These are phyloP conservation scores for Schoenoplectus tabernaemontani DNA, from an alignment of 202 grass and related monocot species.

Conservation along the genomic window DNA sequence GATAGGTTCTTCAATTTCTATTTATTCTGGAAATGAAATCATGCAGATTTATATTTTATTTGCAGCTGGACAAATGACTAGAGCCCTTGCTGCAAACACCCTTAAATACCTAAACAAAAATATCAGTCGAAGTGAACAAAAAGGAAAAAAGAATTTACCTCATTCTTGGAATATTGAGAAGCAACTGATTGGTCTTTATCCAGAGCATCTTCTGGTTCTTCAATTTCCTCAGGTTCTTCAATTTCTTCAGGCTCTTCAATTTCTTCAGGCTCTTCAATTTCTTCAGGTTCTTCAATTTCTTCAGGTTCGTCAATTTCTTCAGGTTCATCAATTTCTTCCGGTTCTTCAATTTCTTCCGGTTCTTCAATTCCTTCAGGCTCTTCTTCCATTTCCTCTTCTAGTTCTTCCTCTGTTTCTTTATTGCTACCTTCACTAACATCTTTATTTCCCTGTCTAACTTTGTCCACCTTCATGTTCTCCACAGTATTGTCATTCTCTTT, in stretches of 20 bases:
- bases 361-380: constrained; percentile 59
- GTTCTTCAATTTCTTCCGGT: constrained; percentile 63
- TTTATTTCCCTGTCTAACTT: constrained; percentile 51
- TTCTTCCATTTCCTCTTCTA: constrained; percentile 33
- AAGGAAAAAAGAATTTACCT: constrained; percentile 5
- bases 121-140: neutral
- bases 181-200: constrained; percentile 48
- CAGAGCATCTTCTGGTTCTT: constrained; percentile 49
- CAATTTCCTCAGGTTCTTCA: constrained; percentile 60
- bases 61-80: neutral
- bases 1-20: neutral
- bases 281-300: too few relatives aligned
- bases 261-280: too few relatives aligned
- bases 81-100: neutral
- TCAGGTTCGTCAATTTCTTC: constrained; percentile 73
- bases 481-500: constrained; percentile 32
- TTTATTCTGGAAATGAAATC: neutral
- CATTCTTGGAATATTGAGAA: constrained; percentile 24
- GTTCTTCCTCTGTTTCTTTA: constrained; percentile 30
- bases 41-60: neutral
- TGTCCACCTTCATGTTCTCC: constrained; percentile 36
- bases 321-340: constrained; percentile 51
- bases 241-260: constrained; percentile 46
- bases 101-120: neutral
- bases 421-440: constrained; percentile 36